phyloP scores from a whole-genome alignment of 345 rosid species.

The Camelina neglecta region DNA sequence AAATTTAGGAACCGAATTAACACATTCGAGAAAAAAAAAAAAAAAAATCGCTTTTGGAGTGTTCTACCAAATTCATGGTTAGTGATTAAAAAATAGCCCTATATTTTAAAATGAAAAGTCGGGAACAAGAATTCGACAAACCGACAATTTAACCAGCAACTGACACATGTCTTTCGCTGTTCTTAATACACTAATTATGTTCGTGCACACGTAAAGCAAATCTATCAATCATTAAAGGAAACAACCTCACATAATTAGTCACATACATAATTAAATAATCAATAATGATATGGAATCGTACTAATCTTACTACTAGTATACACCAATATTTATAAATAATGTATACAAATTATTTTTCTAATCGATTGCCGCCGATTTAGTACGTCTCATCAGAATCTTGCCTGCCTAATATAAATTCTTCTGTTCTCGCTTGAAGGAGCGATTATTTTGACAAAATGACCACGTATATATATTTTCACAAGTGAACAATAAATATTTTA shows the following conservation, averaged over 20 bases:
- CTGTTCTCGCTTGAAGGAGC: background rate
- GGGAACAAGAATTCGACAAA: conserved; percentile 45
- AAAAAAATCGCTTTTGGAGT: conserved; percentile 18
- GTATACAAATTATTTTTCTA: background rate
- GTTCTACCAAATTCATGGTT: conserved; percentile 32
- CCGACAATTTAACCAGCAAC: conserved; percentile 62
- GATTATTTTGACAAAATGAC: background rate
- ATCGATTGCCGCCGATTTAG: background rate
- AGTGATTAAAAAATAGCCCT: background rate
- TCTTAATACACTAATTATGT: conserved; percentile 49
- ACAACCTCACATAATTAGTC: conserved; percentile 30
- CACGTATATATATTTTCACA: conserved; percentile 10
- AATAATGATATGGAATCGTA: conserved; percentile 4
- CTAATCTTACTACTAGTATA: conserved; percentile 18
- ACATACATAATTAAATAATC: conserved; percentile 14
- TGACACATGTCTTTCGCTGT: conserved; percentile 59
- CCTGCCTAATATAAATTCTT: background rate
- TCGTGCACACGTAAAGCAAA: conserved; percentile 59
- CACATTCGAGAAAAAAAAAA: conserved; percentile 11
- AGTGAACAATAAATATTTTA: background rate
- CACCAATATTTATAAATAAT: background rate
- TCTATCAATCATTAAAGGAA: conserved; percentile 51
- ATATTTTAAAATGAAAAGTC: background rate
- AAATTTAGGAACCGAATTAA: conserved; percentile 25
- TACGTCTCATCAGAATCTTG: conserved; percentile 28